Base-by-base conservation (phyloP, 805 yeast species). In the Nakazawaea pomicola region DNA sequence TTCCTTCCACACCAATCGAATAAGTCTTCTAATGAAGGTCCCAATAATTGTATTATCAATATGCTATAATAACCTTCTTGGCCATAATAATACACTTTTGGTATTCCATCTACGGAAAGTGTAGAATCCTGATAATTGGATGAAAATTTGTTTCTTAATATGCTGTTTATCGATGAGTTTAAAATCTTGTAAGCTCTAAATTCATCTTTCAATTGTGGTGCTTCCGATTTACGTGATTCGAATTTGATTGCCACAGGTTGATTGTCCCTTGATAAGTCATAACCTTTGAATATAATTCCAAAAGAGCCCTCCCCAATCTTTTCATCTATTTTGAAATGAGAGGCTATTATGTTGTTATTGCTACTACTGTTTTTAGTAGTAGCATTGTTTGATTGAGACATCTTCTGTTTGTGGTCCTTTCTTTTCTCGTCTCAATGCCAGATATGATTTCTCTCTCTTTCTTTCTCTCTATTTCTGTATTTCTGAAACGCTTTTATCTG, bases 271-370 rank as follows among this genome's bases (percentile, higher is more conserved):
- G 84, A 64, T 46, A 85, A 64, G 55, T 85, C 86, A 43, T 78
- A 75, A 30, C 95, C 95, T 63, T 84, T 89, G 59, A 84, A 85
- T 40, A 85, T 80, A 7, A 84, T 83, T 27, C 95, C 95, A 65
- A 85, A 85, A 0, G 93, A 83, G 2, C 95, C 95, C 57, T 85
- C 93, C 28, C 95, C 95, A 41, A 85, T 85, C 60, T 85, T 85
- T 54, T 83, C 83, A 8, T 91, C 93, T 43, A 83, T 76, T 49
- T 81, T 82, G 61, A 81, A 85, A 58, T 85, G 95, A 31, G 74
- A 68, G 6, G 80, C 82, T 38, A 64, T 63, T 15, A 64, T 60
- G 45, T 62, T 62, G n/a, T 42, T 36, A 23, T 29, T 37, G 17
- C 29, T 41, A 18, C 12, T 30, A 33, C 33, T 29, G 12, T 15